Evolutionary conservation across 805 yeast species (phyloP), one percentile per base, ranked within the genome.

Genomic region (Pichia cephalocereana): DNA sequence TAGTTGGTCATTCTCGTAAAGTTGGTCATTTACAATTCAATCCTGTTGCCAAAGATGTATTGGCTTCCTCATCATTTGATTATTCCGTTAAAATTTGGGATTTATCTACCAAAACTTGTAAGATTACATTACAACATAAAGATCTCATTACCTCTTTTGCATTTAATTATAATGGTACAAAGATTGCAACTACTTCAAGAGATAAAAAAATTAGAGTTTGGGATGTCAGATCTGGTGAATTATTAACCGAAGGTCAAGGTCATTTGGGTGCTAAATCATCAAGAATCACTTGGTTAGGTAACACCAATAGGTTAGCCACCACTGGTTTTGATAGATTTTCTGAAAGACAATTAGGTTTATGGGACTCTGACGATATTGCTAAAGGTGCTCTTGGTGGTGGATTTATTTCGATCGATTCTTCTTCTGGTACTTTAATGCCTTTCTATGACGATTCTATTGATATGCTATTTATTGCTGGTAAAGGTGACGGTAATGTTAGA

Each of bases 401-500:
- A 0, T 88, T 90, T 64, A 75, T 83, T 60, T 79, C 82, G 39
- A 76, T 93, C 44, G 99, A 95, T 63, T 78, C 95, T 26, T 83
- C 95, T 6, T 85, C 97, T 2, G 99, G 99, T 58, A 86, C 93
- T 40, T 70, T 90, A 65, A 85, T 93, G 77, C 99, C 99, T 30
- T 78, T 85, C 59, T 93, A 70, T 62, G 99, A 93, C 63, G 85
- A 79, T 28, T 76, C 85, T 36, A 89, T 86, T 41, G 79, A 82
- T 48, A 79, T 90, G 50, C 72, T 93, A 51, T 93, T 84, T 61
- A 70, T 93, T 52, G 98, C 96, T 32, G 99, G 99, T 57, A 91
- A 93, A 67, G 97, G 97, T 65, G 99, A 93, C 66, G 98, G 98
- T 58, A 93, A 91, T 65, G 87, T 93, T 59, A 86, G 96, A 61